Percentiles rank a stretch among this genome's conserved stretches.
phyloP scores from a whole-genome alignment of 495 filamentous ascomycete genomes.

The Aspergillus egyptiacus region DNA sequence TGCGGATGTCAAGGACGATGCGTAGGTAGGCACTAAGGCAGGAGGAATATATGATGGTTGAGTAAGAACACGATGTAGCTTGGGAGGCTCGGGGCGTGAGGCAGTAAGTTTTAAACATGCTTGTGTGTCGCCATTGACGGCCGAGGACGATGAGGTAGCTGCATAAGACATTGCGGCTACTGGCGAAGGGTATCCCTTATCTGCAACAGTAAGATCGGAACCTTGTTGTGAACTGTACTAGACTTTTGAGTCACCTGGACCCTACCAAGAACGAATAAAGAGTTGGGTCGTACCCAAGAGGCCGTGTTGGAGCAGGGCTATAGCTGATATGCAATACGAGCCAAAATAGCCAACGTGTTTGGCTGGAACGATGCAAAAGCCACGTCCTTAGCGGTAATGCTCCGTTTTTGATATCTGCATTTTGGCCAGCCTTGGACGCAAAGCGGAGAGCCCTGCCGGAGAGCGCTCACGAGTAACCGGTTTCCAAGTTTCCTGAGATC shows the following conservation, averaged over 20 bases:
- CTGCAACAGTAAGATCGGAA: constrained; percentile 30
- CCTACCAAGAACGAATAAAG: constrained; percentile 34
- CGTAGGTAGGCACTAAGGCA: constrained; percentile 26
- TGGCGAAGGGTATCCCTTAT: constrained; percentile 30
- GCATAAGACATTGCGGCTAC: constrained; percentile 40
- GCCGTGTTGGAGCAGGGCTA: constrained; percentile 28
- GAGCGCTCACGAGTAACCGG: constrained; percentile 34
- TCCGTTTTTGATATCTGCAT: constrained; percentile 47
- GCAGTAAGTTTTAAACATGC: constrained; percentile 38
- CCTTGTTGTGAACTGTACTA: constrained; percentile 35
- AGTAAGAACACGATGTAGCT: constrained; percentile 36
- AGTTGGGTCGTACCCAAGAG: constrained; percentile 29
- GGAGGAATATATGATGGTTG: constrained; percentile 26
- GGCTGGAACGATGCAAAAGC: constrained; percentile 37
- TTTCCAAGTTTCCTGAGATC: constrained; percentile 34
- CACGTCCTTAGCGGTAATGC: constrained; percentile 43
- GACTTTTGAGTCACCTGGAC: constrained; percentile 44
- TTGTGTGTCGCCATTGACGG: constrained; percentile 39
- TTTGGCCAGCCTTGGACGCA: constrained; percentile 42
- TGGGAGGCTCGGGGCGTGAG: constrained; percentile 31
- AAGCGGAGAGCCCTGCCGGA: constrained; percentile 45
- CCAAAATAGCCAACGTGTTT: constrained; percentile 31
- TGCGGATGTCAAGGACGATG: constrained; percentile 29
- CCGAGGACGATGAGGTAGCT: constrained; percentile 35
- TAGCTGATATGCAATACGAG: constrained; percentile 34